A percentile compares a stretch with the other conserved stretches of the same genome.
Conservation (phyloP, 495 filamentous ascomycete genomes). For the Annulohypoxylon nitens region DNA sequence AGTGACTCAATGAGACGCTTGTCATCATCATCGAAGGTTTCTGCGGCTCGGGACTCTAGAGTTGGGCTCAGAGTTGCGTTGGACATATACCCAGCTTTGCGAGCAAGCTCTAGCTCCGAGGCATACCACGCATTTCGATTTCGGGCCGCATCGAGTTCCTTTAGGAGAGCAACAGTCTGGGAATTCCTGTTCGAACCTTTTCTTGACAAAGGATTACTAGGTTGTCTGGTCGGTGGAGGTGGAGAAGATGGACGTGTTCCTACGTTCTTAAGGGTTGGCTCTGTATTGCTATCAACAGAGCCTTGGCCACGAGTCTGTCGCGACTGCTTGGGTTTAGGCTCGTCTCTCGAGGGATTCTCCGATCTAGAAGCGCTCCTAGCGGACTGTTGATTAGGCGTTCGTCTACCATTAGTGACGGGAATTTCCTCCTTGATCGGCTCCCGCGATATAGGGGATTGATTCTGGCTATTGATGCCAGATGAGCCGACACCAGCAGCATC, state of each 20-base stretch:
- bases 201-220: conserved; percentile 63
- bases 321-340: conserved; percentile 50
- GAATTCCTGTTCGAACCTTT: conserved; percentile 67
- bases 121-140: conserved; percentile 97
- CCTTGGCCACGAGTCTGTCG: conserved; percentile 58
- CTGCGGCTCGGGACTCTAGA: conserved; percentile 79
- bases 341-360: conserved; percentile 45
- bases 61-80: conserved; percentile 77
- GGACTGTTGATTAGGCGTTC: conserved; percentile 68
- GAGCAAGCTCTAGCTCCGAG: conserved; percentile 90
- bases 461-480: conserved; percentile 53
- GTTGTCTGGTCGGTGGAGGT: conserved; percentile 64
- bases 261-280: conserved; percentile 58
- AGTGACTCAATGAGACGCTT: conserved; percentile 93
- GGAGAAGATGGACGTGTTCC: conserved; percentile 64
- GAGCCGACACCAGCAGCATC: conserved; percentile 46
- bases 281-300: conserved; percentile 65
- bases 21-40: conserved; percentile 89
- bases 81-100: conserved; percentile 86
- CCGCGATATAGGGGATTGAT: conserved; percentile 67
- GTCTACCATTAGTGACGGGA: conserved; percentile 67
- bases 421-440: conserved; percentile 64
- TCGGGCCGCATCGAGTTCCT: conserved; percentile 85
- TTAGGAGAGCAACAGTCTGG: conserved; percentile 73
- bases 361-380: conserved; percentile 51